phyloP scores from a whole-genome alignment of 257 asterid species.

The Plantago elongata region DNA sequence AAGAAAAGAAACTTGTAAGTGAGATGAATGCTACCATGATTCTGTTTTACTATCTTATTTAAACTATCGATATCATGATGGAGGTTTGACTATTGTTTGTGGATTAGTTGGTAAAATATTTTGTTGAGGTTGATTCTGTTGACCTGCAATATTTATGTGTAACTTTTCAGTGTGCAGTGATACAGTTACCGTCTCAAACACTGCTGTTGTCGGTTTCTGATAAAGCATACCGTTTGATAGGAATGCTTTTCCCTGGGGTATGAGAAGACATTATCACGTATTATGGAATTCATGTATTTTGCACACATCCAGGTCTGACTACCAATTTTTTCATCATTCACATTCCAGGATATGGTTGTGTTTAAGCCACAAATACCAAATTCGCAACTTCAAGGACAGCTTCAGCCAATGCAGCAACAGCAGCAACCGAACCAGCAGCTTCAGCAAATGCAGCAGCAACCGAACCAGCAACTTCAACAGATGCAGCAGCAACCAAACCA shows the following conservation, averaged over 20 bases:
- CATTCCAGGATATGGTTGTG: conserved; percentile 76
- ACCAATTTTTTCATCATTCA: background rate
- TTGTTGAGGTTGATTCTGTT: background rate
- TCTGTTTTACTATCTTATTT: background rate
- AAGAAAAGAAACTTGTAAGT: conserved; percentile 92
- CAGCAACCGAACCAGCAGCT: conserved; percentile 30
- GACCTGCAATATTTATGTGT: conserved; percentile 4
- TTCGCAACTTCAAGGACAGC: conserved; percentile 33
- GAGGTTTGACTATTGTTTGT: no score
- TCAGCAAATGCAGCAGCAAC: conserved; percentile 34
- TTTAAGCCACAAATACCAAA: conserved; percentile 69
- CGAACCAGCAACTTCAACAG: conserved; percentile 23
- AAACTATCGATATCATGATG: no score
- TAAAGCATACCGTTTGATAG: conserved; percentile 74
- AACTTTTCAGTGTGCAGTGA: conserved; percentile 73
- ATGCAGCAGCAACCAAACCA: conserved; percentile 27
- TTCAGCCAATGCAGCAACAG: conserved; percentile 27
- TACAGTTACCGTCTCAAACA: conserved; percentile 86
- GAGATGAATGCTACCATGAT: conserved; percentile 13
- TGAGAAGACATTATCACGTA: background rate
- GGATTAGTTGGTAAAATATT: background rate
- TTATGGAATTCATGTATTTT: background rate
- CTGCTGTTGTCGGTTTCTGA: conserved; percentile 76
- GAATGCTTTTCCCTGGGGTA: conserved; percentile 97
- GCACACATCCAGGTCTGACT: background rate